Evolutionary conservation across 306 rosid genomes (phyloP).

Genomic region (Malus domestica): ASM211411v1 NC_041798.1:8555001-8555500

Average conservation of each 20-base stretch:
- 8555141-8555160: slow-evolving; percentile 5
- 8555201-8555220: slow-evolving; percentile 7
- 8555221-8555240: slow-evolving; percentile 21
- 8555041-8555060: background rate
- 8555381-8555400: background rate
- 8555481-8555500: background rate
- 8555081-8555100: slow-evolving; percentile 1
- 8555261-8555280: slow-evolving; percentile 23
- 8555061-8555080: background rate
- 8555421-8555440: background rate
- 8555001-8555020: background rate
- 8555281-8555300: slow-evolving; percentile 21
- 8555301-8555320: background rate
- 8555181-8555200: background rate
- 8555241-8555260: slow-evolving; percentile 22
- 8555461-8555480: background rate
- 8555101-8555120: slow-evolving; percentile 4
- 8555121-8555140: background rate
- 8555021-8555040: background rate
- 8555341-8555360: background rate
- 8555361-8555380: background rate
- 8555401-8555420: background rate
- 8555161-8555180: slow-evolving; percentile 2
- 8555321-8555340: background rate
- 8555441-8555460: background rate